phyloP scores from a whole-genome alignment of 129 eudicot species.

The Rutidosis leptorrhynchoides region DNA sequence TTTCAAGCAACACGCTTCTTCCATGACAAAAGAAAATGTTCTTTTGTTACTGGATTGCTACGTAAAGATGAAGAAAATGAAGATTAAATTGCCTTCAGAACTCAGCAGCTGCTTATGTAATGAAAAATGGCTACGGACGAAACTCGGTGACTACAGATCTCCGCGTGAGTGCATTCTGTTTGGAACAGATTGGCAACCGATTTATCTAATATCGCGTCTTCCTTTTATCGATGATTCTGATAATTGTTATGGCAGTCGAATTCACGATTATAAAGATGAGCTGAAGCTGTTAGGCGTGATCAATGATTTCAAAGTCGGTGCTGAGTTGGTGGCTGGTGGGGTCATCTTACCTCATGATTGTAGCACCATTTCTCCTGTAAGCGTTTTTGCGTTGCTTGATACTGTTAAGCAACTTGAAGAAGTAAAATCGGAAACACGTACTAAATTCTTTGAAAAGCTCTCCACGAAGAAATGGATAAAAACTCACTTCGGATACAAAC shows the following conservation, averaged over 20 bases:
- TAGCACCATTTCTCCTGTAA: constrained; percentile 30
- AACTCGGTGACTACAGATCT: constrained; percentile 43
- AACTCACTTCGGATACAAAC: constrained; percentile 42
- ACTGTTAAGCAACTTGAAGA: constrained; percentile 21
- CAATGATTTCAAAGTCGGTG: constrained; percentile 32
- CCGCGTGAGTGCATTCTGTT: constrained; percentile 47
- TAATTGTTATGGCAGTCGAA: constrained; percentile 33
- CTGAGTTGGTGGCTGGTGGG: constrained; percentile 34
- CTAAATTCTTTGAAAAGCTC: constrained; percentile 14
- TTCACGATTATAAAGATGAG: constrained; percentile 33
- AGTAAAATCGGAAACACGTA: neutral
- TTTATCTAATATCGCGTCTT: constrained; percentile 37
- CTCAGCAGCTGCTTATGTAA: constrained; percentile 34
- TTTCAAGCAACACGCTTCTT: constrained; percentile 39
- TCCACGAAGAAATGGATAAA: constrained; percentile 42
- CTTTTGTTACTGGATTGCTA: constrained; percentile 34
- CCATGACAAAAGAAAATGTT: constrained; percentile 34
- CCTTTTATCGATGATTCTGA: constrained; percentile 56
- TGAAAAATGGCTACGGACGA: constrained; percentile 48
- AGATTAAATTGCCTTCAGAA: constrained; percentile 23
- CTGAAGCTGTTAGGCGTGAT: constrained; percentile 43
- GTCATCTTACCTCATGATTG: constrained; percentile 38
- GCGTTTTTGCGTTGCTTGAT: constrained; percentile 35
- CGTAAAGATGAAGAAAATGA: constrained; percentile 18
- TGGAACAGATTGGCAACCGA: constrained; percentile 36